A percentile compares a stretch with the other conserved stretches of the same genome.
These are phyloP conservation scores for Aspergillus viridinutans DNA, from an alignment of 2,329 filamentous ascomycete genomes.

Conservation along the genomic window DNA sequence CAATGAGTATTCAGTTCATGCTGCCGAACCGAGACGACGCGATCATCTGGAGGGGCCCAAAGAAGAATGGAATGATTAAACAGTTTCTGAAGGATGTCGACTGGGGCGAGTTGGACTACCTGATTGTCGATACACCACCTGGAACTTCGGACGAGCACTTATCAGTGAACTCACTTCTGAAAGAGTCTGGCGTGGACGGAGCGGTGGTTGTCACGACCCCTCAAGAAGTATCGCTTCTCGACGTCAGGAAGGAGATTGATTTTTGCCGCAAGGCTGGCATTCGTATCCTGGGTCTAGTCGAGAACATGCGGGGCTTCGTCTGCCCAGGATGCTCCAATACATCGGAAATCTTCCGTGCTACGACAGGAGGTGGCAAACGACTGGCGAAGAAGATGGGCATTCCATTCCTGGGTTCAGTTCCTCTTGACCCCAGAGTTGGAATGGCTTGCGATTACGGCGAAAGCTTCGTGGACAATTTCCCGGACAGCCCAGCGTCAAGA, in stretches of 20 bases:
- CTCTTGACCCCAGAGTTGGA: conserved; percentile 86
- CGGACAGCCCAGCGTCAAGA: conserved; percentile 83
- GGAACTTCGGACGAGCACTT: conserved; percentile 95
- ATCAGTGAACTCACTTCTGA: conserved; percentile 85
- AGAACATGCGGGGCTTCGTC: conserved; percentile 98
- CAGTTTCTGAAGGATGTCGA: conserved; percentile 97
- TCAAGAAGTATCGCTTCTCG: conserved; percentile 86
- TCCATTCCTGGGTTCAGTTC: conserved; percentile 83
- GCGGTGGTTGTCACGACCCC: conserved; percentile 92
- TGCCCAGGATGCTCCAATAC: conserved; percentile 84
- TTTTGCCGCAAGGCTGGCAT: conserved; percentile 96
- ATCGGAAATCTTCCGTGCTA: conserved; percentile 81
- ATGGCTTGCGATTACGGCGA: conserved; percentile 97
- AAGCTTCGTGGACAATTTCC: conserved; percentile 92
- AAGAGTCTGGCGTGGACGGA: conserved; percentile 87
- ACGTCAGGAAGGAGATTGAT: conserved; percentile 95
- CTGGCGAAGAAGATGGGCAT: conserved; percentile 83
- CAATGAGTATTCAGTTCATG: conserved; percentile 99
- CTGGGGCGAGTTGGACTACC: conserved; percentile 91
- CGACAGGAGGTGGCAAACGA: conserved; percentile 77
- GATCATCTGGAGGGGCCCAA: conserved; percentile 94
- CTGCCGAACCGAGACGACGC: conserved; percentile 89
- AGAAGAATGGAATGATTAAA: conserved; percentile 98
- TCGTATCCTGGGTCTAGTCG: conserved; percentile 78
- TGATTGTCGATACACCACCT: conserved; percentile 92